Percentiles rank a stretch among this genome's conserved stretches.
These are phyloP conservation scores for Nakaseomyces glabratus DNA, from an alignment of 1,139 yeast genomes.

Conservation along the genomic window DNA sequence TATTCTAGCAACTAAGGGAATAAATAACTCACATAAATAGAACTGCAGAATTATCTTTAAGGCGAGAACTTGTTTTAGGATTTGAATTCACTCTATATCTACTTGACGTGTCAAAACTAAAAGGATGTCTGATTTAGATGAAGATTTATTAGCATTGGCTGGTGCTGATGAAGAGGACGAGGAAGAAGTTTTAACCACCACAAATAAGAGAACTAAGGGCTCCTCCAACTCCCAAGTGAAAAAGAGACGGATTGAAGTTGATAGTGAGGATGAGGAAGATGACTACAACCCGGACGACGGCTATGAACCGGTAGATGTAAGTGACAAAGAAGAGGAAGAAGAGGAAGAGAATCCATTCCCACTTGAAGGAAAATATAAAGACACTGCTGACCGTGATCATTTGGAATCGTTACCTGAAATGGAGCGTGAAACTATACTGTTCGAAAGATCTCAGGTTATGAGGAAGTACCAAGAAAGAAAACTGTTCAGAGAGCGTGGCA, in stretches of 20 bases:
- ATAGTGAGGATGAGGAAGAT: slow-evolving; percentile 32
- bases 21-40: too few relatives aligned
- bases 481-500: slow-evolving; percentile 73
- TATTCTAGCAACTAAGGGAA: too few relatives aligned
- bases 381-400: slow-evolving; percentile 63
- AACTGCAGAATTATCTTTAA: too few relatives aligned
- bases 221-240: slow-evolving; percentile 24
- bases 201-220: slow-evolving; percentile 21
- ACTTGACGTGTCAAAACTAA: too few relatives aligned
- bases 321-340: slow-evolving; percentile 23
- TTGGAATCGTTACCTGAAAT: slow-evolving; percentile 79
- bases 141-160: slow-evolving; percentile 84
- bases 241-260: slow-evolving; percentile 28
- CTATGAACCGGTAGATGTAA: slow-evolving; percentile 15
- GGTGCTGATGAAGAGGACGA: slow-evolving; percentile 50
- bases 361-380: slow-evolving; percentile 80
- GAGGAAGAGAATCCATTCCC: slow-evolving; percentile 70
- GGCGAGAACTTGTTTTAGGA: too few relatives aligned
- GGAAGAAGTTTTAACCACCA: slow-evolving; percentile 28
- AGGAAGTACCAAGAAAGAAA: slow-evolving; percentile 76
- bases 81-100: too few relatives aligned
- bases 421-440: slow-evolving; percentile 80
- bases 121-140: slow-evolving; percentile 58
- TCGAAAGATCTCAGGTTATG: slow-evolving; percentile 87
- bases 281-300: slow-evolving; percentile 30